These are phyloP conservation scores for Noccaea caerulescens DNA, from an alignment of 345 rosid species.

Conservation along the genomic window DNA sequence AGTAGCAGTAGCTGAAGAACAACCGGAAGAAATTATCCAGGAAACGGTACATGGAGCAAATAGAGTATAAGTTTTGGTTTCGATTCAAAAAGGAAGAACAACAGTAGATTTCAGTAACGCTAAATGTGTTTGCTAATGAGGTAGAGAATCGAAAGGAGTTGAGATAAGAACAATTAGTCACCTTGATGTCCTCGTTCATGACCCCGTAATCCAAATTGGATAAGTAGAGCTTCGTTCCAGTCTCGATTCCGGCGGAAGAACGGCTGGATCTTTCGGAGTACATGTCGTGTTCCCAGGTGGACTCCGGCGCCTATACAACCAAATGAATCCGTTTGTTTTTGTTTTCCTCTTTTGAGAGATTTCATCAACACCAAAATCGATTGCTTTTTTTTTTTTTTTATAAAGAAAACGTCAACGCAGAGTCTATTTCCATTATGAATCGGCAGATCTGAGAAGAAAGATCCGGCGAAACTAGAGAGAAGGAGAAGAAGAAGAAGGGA, in stretches of 20 bases:
- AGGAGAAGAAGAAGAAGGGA: constrained; percentile 27
- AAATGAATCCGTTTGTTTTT: constrained; percentile 43
- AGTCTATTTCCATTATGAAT: constrained; percentile 19
- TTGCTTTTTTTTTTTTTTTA: constrained; percentile 4
- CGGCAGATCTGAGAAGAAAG: constrained; percentile 41
- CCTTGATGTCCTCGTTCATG: constrained; percentile 95
- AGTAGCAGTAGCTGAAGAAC: not conserved
- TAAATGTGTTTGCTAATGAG: not conserved
- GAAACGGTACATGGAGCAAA: not conserved
- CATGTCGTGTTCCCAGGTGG: constrained; percentile 93
- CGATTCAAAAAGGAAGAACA: not conserved
- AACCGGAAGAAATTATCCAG: not conserved
- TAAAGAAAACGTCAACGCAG: constrained; percentile 28
- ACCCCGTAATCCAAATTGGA: constrained; percentile 95
- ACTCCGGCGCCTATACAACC: constrained; percentile 80
- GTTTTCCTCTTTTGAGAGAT: constrained; percentile 31
- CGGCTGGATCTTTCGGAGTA: constrained; percentile 50
- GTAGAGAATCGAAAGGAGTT: not conserved
- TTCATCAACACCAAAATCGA: constrained; percentile 34
- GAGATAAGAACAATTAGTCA: constrained; percentile 3
- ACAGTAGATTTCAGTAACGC: constrained; percentile 10
- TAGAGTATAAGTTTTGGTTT: not conserved
- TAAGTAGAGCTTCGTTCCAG: constrained; percentile 93
- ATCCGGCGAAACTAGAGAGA: constrained; percentile 30
- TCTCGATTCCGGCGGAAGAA: constrained; percentile 73